Conservation (phyloP, 83 land plant species). For the Diphasiastrum complanatum region DNA sequence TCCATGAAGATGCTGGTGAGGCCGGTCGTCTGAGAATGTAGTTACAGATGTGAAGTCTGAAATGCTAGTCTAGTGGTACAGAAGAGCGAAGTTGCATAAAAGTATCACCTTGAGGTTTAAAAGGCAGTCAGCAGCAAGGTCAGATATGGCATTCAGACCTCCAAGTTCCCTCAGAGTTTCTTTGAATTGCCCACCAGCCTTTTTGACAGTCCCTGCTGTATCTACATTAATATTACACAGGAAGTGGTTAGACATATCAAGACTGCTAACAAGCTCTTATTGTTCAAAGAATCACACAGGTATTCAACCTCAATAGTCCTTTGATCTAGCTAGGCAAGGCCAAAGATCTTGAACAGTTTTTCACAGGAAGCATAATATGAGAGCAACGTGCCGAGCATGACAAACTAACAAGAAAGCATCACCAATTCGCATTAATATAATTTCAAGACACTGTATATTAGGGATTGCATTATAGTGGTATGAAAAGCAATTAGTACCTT, state of each 20-base stretch:
- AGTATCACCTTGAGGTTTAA: constrained; percentile 51
- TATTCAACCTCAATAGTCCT: no score
- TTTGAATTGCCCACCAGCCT: constrained; percentile 76
- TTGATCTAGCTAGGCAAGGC: no score
- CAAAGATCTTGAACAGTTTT: no score
- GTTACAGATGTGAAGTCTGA: neutral
- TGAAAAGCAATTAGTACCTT: constrained; percentile 41
- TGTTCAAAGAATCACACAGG: no score
- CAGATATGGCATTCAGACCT: constrained; percentile 84
- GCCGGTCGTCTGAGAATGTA: neutral
- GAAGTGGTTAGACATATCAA: no score
- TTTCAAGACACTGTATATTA: no score
- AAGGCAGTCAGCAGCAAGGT: constrained; percentile 56
- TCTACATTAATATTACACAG: constrained; percentile 39
- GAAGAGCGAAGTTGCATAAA: neutral
- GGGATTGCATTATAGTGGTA: neutral
- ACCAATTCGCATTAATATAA: no score
- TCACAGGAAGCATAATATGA: no score
- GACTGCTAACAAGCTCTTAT: no score
- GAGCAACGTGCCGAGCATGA: no score
- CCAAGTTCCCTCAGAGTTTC: constrained; percentile 86
- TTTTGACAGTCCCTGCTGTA: constrained; percentile 60
- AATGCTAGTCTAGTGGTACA: neutral
- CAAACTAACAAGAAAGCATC: neutral
- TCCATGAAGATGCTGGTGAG: neutral